phyloP scores from a whole-genome alignment of 1,139 yeast species.

The Lodderomyces orthopsilosis region DNA sequence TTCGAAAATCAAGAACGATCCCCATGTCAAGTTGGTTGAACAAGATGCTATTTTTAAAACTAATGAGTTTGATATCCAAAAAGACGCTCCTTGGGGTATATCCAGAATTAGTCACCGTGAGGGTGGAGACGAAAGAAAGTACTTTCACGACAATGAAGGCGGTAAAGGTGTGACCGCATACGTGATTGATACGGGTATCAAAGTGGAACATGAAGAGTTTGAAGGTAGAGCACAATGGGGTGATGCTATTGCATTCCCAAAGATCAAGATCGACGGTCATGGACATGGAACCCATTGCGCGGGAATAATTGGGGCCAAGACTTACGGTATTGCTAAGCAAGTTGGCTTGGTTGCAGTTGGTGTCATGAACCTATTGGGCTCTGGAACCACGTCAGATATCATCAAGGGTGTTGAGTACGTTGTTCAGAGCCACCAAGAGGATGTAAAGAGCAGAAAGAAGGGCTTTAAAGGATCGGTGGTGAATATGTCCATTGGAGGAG shows the following conservation, averaged over 20 bases:
- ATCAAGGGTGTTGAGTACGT: constrained; percentile 45
- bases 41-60: constrained; percentile 27
- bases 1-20: constrained; percentile 24
- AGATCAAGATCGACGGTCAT: constrained; percentile 35
- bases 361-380: constrained; percentile 40
- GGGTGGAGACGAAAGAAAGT: constrained; percentile 41
- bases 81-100: constrained; percentile 44
- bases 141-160: constrained; percentile 37
- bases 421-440: constrained; percentile 35
- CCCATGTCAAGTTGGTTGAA: constrained; percentile 36
- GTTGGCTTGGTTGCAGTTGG: constrained; percentile 43
- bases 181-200: constrained; percentile 44
- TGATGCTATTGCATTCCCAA: constrained; percentile 37
- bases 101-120: constrained; percentile 34
- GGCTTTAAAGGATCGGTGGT: constrained; percentile 46
- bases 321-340: constrained; percentile 44
- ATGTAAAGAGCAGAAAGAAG: constrained; percentile 25
- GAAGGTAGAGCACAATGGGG: constrained; percentile 46
- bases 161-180: constrained; percentile 46
- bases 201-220: constrained; percentile 39
- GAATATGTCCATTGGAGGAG: constrained; percentile 46
- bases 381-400: constrained; percentile 42
- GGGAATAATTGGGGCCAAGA: constrained; percentile 42
- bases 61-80: constrained; percentile 35
- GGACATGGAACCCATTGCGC: constrained; percentile 61